Evolutionary conservation across 208 protist species (phyloP), one percentile per base, ranked within the genome.

Genomic region (Strigomonas culicis): DNA sequence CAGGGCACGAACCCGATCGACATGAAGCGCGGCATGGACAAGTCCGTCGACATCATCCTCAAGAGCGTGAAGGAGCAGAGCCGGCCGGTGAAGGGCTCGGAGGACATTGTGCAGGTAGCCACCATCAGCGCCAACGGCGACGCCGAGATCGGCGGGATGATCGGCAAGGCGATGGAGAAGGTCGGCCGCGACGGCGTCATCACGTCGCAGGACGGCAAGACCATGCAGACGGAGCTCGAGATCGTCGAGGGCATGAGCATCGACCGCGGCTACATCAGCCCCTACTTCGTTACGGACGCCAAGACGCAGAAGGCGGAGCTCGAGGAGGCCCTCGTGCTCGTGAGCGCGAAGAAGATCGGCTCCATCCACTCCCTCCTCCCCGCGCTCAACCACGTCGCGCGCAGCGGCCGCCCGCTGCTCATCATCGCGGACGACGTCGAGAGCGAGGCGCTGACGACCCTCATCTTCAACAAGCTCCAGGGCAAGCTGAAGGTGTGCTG

Each of bases 51-150:
- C 27, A 58, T 66, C 31, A 83, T 98, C 41, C 70, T 97, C 30
- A 68, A 85, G 39, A 80, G 92, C 68, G 75, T 99, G 4, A 86
- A 93, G 59, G 65, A 72, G 41, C 72, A 97, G 64, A 91, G 91
- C 68, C 97, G 98, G 79, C 78, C 82, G 31, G 94, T 99, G 47
- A 91, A 93, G 34, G 94, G 95, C 63, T 86, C 76, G n/a, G 96
- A 99, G 70, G 97, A 99, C 68, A 98, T 99, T 60, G 80, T 80
- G 44, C 95, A 97, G 64, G 97, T 99, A 39, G 99, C 98, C 43
- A 99, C 98, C 59, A 99, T 99, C 75, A 99, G 98, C 43, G 98
- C 99, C 59, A 99, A 99, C 87, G 98, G 98, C 51, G 99, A 99
- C 80, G 73, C 65, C 19, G 96, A 96, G 63, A 98, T 99, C 73